Percentiles rank a stretch among this genome's conserved stretches.
Evolutionary conservation across 495 filamentous ascomycete genomes (phyloP).

Genomic region (Halenospora varia): DNA sequence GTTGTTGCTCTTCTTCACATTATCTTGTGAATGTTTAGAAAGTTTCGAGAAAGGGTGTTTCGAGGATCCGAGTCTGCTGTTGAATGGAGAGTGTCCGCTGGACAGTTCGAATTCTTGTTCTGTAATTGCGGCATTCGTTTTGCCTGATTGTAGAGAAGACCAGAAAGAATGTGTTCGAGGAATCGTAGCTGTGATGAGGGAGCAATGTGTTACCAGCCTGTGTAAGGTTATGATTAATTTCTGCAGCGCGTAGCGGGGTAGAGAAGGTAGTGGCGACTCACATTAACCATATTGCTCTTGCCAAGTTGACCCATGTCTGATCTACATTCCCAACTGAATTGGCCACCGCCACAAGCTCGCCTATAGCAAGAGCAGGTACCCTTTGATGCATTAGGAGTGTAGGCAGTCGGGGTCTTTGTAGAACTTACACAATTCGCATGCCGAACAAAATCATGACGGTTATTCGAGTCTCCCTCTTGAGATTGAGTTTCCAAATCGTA

Average conservation of each 20-base stretch:
- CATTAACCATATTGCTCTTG: background rate
- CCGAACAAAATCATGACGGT: background rate
- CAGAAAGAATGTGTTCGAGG: background rate
- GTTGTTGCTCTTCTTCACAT: too few relatives aligned
- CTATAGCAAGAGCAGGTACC: background rate
- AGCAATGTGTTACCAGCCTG: background rate
- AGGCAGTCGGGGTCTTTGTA: background rate
- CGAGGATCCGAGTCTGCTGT: too few relatives aligned
- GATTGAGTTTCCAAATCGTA: slow-evolving; percentile 17
- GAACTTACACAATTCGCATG: background rate
- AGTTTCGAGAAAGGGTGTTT: too few relatives aligned
- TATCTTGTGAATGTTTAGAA: too few relatives aligned
- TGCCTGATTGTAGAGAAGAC: background rate
- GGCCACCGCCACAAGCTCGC: background rate
- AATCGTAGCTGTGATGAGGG: background rate
- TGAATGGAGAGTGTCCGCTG: too few relatives aligned
- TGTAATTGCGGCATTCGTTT: background rate
- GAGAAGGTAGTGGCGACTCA: background rate
- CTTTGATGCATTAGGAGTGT: background rate
- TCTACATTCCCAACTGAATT: background rate
- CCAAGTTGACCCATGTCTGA: background rate
- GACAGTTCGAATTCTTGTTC: background rate
- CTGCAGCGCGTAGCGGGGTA: background rate
- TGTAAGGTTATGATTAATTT: background rate
- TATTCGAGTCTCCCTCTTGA: slow-evolving; percentile 1